Evolutionary conservation across 805 yeast genomes (phyloP), one percentile per base, ranked within the genome.

Genomic region (Ogataea glucozyma): DNA sequence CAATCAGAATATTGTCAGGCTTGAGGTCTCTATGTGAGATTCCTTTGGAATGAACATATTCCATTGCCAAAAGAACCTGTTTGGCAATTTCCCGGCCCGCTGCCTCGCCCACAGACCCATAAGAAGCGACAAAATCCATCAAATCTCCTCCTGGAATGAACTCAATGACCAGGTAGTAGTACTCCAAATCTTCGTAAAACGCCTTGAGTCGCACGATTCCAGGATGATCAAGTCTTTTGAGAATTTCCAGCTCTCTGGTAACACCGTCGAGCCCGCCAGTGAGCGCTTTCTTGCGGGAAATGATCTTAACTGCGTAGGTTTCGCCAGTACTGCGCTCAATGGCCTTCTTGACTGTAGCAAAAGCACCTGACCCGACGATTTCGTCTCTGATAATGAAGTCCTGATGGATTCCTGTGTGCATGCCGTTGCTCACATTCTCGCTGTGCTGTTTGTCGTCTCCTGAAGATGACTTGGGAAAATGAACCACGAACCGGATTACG

Each of bases 341-440:
- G 4, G 95, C 97, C 60, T 88, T 88, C 52, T 88, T 84, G 21
- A 93, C 99, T 1, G 90, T 85, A 5, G 98, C 98, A 73, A 91
- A 91, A 8, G 98, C 98, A n/a, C 99, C 99, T 55, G 88, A 93
- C 1, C 99, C 99, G 1, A 91, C 86, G 12, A 87, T 82, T 56
- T 86, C 96, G 59, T 84, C 87, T 46, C 83, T 78, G 16, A 91
- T 79, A 11, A 87, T 84, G 63, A 83, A 93, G 56, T 84, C 69
- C 16, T 52, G 51, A 38, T 58, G 53, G 12, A 66, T 48, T 45
- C 75, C 55, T 9, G 50, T 46, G 38, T 40, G 48, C 4, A 44
- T 10, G 9, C 40, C 44, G 58, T 52, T 41, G 46, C 52, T 38
- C n/a, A 38, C 48, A 17, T 37, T 33, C n/a, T 51, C 51, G 8